phyloP scores from a whole-genome alignment of 805 yeast species.

The Candida krabiensis region DNA sequence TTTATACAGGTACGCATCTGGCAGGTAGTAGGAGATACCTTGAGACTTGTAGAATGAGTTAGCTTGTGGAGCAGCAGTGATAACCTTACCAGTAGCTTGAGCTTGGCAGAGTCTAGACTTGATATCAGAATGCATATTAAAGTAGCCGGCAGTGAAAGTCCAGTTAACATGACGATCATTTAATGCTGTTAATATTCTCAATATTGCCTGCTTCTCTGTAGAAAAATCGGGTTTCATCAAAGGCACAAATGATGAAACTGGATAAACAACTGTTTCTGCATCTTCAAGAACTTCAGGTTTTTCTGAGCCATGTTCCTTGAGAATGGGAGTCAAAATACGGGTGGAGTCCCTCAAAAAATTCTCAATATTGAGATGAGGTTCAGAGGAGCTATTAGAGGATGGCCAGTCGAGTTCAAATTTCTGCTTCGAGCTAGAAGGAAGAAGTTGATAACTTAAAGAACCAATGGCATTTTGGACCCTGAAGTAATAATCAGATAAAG shows the following conservation, averaged over 20 bases:
- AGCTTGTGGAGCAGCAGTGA: slow-evolving; percentile 92
- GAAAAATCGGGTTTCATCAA: slow-evolving; percentile 65
- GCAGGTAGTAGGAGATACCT: slow-evolving; percentile 80
- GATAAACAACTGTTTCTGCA: slow-evolving; percentile 70
- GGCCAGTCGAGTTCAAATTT: slow-evolving; percentile 77
- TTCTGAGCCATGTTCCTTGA: slow-evolving; percentile 40
- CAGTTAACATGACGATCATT: slow-evolving; percentile 60
- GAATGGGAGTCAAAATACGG: slow-evolving; percentile 53
- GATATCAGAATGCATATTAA: slow-evolving; percentile 82
- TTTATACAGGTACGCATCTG: slow-evolving; percentile 80
- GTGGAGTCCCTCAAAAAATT: slow-evolving; percentile 60
- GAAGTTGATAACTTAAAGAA: slow-evolving; percentile 67
- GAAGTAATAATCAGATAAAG: slow-evolving; percentile 71
- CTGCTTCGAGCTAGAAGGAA: slow-evolving; percentile 38
- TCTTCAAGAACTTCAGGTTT: slow-evolving; percentile 21
- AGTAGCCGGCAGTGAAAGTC: slow-evolving; percentile 95
- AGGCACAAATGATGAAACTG: slow-evolving; percentile 90
- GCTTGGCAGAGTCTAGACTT: slow-evolving; percentile 57
- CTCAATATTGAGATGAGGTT: slow-evolving; percentile 58
- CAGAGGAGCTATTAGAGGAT: slow-evolving; percentile 57
- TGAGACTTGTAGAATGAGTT: slow-evolving; percentile 87
- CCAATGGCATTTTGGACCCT: slow-evolving; percentile 66
- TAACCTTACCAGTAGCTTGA: slow-evolving; percentile 63
- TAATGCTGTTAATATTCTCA: slow-evolving; percentile 57
- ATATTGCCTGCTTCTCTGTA: slow-evolving; percentile 76